Evolutionary conservation across 2,329 filamentous ascomycete genomes (phyloP).

Genomic region (Elsinoe necatrix): DNA sequence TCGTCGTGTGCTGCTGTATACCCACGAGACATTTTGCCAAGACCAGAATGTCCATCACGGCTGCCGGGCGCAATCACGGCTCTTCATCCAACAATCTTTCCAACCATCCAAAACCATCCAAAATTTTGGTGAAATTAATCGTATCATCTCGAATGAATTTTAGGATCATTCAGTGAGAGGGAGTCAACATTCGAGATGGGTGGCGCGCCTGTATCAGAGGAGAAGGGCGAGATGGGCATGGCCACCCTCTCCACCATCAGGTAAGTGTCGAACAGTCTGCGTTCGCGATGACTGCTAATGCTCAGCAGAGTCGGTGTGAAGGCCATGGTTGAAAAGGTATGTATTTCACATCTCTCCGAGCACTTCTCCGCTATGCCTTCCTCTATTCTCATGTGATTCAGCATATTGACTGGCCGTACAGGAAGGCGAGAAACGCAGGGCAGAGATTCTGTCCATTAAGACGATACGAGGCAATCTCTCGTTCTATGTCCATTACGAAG

Average conservation of each 20-base stretch:
- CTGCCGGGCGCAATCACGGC: slow-evolving; percentile 1
- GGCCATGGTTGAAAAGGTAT: slow-evolving; percentile 60
- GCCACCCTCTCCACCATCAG: slow-evolving; percentile 77
- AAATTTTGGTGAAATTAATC: not conserved
- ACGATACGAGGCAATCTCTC: slow-evolving; percentile 79
- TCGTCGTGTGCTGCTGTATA: not conserved
- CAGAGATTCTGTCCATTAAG: slow-evolving; percentile 91
- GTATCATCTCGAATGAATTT: not conserved
- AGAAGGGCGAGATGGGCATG: slow-evolving; percentile 63
- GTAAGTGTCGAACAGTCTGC: slow-evolving; percentile 41
- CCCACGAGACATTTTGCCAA: not conserved
- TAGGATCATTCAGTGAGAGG: not conserved
- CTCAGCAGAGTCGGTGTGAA: slow-evolving; percentile 54
- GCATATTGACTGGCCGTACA: slow-evolving; percentile 25
- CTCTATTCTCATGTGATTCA: slow-evolving; percentile 14
- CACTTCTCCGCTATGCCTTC: no score
- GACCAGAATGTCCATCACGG: not conserved
- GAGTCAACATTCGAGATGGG: slow-evolving; percentile 8
- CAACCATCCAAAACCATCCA: not conserved
- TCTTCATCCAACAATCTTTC: not conserved
- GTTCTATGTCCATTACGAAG: slow-evolving; percentile 96
- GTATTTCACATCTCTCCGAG: slow-evolving; percentile 25
- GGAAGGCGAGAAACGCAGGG: slow-evolving; percentile 78
- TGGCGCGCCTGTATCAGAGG: slow-evolving; percentile 8
- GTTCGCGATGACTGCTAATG: slow-evolving; percentile 19